Conservation (phyloP, 805 yeast genomes). For the Kuraishia hungarica region DNA sequence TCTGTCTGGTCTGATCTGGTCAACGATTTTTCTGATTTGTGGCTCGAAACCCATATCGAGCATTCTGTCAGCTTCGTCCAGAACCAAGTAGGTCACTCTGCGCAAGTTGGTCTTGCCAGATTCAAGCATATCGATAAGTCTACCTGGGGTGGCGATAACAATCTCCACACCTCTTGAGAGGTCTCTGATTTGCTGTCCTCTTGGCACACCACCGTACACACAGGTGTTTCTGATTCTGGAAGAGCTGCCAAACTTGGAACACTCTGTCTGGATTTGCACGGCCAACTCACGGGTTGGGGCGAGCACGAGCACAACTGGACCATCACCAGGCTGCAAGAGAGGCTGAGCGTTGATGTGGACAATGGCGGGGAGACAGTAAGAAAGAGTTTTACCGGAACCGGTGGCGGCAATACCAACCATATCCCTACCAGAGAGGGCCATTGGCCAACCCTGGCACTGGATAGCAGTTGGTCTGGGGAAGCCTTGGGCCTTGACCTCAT, state of each 20-base stretch:
- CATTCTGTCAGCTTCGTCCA: constrained; percentile 99
- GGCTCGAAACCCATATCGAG: constrained; percentile 99
- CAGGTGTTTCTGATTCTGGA: constrained; percentile 95
- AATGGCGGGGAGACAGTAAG: constrained; percentile 94
- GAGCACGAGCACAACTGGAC: constrained; percentile 90
- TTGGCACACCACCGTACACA: constrained; percentile 99
- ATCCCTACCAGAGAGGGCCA: constrained; percentile 98
- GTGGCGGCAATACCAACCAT: constrained; percentile 99
- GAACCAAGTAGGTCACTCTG: constrained; percentile 93
- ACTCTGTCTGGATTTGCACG: constrained; percentile 93
- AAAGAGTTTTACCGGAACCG: constrained; percentile 97
- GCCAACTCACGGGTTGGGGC: constrained; percentile 99
- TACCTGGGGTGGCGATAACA: constrained; percentile 97
- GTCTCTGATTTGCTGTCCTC: constrained; percentile 96
- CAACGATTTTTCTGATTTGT: constrained; percentile 94
- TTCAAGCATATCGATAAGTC: constrained; percentile 96
- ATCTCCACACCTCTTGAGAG: constrained; percentile 93
- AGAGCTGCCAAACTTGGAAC: constrained; percentile 86
- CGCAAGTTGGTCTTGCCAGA: constrained; percentile 88
- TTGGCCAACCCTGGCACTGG: constrained; percentile 99
- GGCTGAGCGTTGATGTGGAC: constrained; percentile 99
- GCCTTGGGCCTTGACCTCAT: constrained; percentile 85
- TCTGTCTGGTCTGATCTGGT: constrained; percentile 97
- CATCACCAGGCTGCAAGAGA: constrained; percentile 86
- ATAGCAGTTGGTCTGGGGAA: constrained; percentile 92